Conservation (phyloP, 345 rosid genomes). For the Nephelium lappaceum region DNA sequence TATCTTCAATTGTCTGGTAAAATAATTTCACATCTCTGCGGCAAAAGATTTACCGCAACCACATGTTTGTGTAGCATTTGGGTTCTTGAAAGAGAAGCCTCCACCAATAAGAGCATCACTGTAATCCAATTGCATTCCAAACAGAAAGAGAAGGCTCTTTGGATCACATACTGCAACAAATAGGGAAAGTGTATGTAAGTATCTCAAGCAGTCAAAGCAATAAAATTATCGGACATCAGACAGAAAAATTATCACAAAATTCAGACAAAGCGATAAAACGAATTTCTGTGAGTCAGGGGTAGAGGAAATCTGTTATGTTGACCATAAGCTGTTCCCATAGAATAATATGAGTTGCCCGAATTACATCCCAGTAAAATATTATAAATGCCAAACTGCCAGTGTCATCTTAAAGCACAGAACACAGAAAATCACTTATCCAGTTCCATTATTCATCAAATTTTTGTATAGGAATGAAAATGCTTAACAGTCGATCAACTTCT, state of each 20-base stretch:
- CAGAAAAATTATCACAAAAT: not conserved
- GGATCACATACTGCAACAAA: constrained; percentile 90
- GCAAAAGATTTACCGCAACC: constrained; percentile 60
- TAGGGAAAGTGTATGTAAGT: not conserved
- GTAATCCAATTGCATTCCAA: constrained; percentile 96
- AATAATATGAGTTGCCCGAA: not conserved
- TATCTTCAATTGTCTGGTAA: not conserved
- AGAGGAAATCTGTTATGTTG: not conserved
- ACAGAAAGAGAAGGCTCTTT: constrained; percentile 91
- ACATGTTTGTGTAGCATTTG: constrained; percentile 82
- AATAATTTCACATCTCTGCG: constrained; percentile 36
- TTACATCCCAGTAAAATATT: not conserved
- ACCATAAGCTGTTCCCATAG: not conserved
- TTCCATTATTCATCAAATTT: not conserved
- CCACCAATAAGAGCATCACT: constrained; percentile 96
- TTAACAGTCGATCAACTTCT: not conserved
- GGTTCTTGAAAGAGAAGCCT: constrained; percentile 93
- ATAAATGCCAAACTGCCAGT: not conserved
- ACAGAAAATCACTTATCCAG: not conserved
- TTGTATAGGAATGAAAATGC: too few relatives aligned
- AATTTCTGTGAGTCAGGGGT: not conserved
- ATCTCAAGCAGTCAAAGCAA: not conserved
- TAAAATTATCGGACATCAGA: not conserved
- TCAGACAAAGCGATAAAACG: not conserved
- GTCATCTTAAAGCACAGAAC: not conserved